Base-by-base conservation (phyloP, 768 basidiomycete species). In the Russula vinacea region DNA sequence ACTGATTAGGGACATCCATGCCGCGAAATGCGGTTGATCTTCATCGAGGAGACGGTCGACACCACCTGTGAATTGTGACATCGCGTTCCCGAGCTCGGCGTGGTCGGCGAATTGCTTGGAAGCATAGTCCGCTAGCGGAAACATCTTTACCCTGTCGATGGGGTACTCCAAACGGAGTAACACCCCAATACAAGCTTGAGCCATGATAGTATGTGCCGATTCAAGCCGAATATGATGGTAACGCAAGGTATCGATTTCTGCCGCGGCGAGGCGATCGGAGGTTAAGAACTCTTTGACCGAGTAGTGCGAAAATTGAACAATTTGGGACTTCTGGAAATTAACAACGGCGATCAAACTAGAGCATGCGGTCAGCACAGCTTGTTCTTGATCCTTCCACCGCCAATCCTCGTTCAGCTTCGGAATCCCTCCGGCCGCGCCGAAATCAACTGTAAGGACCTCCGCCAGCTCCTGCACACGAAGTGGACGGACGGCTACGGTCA, bases 1-100 rank as follows among this genome's bases (percentile, higher is more conserved):
- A 17, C 54, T 55, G 7, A 55, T 55, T 5, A 40, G 16, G 19
- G 54, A 55, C 37, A 55, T 55, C 54, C 54, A 55, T 26, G 54
- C 37, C 3, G 37, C 35, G 26, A 37, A 55, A 26, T 55, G 54
- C 0, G 37, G 37, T 39, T 40, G 26, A 5, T 55, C 54, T 22
- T 37, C 6, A 14, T 55, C 24, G 9, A 55, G 37, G 5, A 55
- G 54, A 39, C 24, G 2, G 22, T 39, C 54, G 14, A 55, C 13
- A 24, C 54, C 54, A 55, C 39, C 14, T 7, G 11, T 39, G 14
- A 55, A 24, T 22, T 55, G 35, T 39, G 53, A 39, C 7, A 39
- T 39, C 35, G 35, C 37, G 22, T 55, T 17, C 37, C 22, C 53
- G 7, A 55, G 35, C 35, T 39, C 53, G 35, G 53, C 33, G 14